These are phyloP conservation scores for Colletotrichum lupini DNA, from an alignment of 2,329 filamentous ascomycete species.

Conservation along the genomic window DNA sequence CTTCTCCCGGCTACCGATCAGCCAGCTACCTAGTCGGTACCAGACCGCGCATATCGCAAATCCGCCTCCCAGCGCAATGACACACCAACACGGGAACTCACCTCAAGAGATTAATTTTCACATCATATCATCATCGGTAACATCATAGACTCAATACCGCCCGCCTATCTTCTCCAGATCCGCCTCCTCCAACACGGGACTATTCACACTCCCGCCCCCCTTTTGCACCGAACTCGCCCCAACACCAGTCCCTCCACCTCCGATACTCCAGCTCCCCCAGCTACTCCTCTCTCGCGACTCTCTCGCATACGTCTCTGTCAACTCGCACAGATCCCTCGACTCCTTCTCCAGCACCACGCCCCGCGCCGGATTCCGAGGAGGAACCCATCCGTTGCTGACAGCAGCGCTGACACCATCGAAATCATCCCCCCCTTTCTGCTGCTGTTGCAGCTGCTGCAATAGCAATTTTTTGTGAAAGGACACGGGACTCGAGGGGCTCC, in stretches of 20 bases:
- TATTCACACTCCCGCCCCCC: constrained; percentile 32
- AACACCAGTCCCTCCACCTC: not conserved
- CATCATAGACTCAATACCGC: constrained; percentile 33
- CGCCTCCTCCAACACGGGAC: constrained; percentile 40
- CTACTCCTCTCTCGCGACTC: constrained; percentile 46
- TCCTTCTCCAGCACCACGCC: constrained; percentile 38
- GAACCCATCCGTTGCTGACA: constrained; percentile 32
- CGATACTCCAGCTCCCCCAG: constrained; percentile 47
- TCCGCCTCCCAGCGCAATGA: too few species aligned
- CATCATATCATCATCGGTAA: not conserved
- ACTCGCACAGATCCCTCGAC: constrained; percentile 43
- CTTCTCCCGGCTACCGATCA: not conserved
- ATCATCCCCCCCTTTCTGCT: constrained; percentile 1
- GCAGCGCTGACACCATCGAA: constrained; percentile 23
- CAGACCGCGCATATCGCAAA: not conserved
- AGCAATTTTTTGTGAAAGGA: constrained; percentile 10
- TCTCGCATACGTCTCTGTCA: constrained; percentile 45
- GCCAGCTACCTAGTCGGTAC: not conserved
- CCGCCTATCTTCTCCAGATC: constrained; percentile 44
- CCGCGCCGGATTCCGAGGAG: constrained; percentile 30
- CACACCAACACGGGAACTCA: not conserved
- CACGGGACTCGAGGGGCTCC: not conserved
- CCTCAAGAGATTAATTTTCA: too few species aligned
- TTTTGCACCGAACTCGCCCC: constrained; percentile 19
- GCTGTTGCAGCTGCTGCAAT: constrained; percentile 13